phyloP scores from a whole-genome alignment of 176 grass and related monocot genomes.

The Tillandsia leiboldiana region DNA sequence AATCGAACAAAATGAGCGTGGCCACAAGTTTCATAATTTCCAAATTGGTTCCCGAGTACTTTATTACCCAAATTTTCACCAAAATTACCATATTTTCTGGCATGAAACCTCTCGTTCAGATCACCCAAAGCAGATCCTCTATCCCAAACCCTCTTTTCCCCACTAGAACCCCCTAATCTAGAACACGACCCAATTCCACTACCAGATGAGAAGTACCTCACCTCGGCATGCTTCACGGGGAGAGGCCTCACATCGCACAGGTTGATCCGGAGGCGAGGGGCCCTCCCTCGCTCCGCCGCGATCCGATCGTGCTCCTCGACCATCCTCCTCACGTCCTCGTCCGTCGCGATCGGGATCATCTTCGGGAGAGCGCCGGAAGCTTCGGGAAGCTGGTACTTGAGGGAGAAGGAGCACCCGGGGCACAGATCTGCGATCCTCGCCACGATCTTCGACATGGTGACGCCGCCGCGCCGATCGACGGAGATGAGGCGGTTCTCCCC shows the following conservation, averaged over 20 bases:
- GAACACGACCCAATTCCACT: not conserved
- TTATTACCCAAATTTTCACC: not conserved
- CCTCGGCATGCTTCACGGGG: not conserved
- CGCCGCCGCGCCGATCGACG: not conserved
- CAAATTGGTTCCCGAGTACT: not conserved
- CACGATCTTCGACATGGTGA: not conserved
- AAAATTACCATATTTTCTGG: not conserved
- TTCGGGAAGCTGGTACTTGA: slow-evolving; percentile 6
- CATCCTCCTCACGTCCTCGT: slow-evolving; percentile 3
- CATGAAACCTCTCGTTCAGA: not conserved
- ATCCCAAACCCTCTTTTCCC: not conserved
- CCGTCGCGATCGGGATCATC: not conserved
- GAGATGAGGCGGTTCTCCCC: not conserved
- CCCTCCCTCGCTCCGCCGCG: not conserved
- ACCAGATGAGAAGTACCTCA: not conserved
- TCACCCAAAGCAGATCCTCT: not conserved
- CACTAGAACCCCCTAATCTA: not conserved
- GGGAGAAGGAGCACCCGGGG: not conserved
- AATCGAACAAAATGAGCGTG: not conserved
- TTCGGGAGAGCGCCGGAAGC: not conserved
- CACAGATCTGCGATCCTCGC: not conserved
- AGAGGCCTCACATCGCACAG: not conserved
- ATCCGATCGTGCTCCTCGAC: not conserved
- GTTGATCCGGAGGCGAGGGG: not conserved
- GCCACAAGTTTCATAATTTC: not conserved